Base-by-base conservation (phyloP, 2,329 filamentous ascomycete species). In the Curvularia sp. region DNA sequence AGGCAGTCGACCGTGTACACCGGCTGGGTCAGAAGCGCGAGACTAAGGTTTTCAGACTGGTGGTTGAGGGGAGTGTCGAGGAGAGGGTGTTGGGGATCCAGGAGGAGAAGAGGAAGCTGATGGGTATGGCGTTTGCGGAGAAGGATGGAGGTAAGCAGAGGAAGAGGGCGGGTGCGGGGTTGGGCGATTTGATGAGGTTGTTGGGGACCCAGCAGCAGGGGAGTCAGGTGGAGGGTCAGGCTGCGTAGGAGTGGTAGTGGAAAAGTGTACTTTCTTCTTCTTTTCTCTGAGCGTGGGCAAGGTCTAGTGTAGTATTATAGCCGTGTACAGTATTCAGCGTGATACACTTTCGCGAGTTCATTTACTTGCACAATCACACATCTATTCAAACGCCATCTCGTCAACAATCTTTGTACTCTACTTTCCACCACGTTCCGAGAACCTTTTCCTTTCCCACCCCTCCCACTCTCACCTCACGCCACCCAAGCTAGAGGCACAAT, bases 1-100 rank as follows among this genome's bases (percentile, higher is more conserved):
- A 97, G 74, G 93, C 93, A 3, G 85, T 96, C 2, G 93, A 97
- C 72, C 89, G 93, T 4, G 92, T 97, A 6, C 91, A 97, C 73
- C 85, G 93, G 0, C 82, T 97, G 0, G 93, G 93, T 0, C 93
- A 97, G 79, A 93, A 84, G 63, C 85, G 90, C 38, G 85, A 88
- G 60, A 93, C 89, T 0, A 93, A 87, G 1, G 88, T 96, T 1
- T 95, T 92, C 82, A 83, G 92, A 47, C 81, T 97, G 9, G 86
- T 97, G 1, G 89, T 96, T 79, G 90, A 96, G 67, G 85, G 83
- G 0, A 90, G 86, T 7, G 87, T 97, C 5, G 93, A 97, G 75
- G 90, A 96, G 74, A 83, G 88, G 0, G 92, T 96, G 20, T 79
- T 96, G 38, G 84, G 87, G 18, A 88, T 96, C 47, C 93, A 97